A percentile compares a stretch with the other conserved stretches of the same genome.
Conservation (phyloP, 768 basidiomycete genomes). For the Exsudoporus frostii region DNA sequence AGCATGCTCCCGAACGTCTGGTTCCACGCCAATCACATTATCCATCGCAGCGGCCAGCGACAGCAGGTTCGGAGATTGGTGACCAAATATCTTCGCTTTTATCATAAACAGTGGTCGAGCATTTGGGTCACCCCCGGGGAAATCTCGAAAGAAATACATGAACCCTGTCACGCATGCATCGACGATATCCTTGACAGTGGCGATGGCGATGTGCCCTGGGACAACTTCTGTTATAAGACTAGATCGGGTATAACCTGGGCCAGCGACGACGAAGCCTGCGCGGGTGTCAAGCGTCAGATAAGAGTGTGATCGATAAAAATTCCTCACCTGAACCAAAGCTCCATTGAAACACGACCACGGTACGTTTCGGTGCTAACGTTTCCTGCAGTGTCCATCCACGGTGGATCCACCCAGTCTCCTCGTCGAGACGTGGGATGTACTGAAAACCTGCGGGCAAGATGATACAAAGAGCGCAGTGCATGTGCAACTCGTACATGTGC, state of each 20-base stretch:
- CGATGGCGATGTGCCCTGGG: not conserved
- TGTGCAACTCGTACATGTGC: not conserved
- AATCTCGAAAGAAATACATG: not conserved
- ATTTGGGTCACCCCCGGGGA: not conserved
- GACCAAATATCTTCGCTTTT: not conserved
- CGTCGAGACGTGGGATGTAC: not conserved
- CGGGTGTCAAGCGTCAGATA: not conserved
- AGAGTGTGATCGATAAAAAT: too few species aligned
- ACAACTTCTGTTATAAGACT: not conserved
- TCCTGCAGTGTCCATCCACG: constrained; percentile 1
- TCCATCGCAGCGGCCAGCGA: not conserved
- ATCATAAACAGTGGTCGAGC: not conserved
- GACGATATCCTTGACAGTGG: not conserved
- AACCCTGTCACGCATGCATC: not conserved
- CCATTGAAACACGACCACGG: not conserved
- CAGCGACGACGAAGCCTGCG: not conserved
- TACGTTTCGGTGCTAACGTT: not conserved
- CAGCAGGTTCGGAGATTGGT: not conserved
- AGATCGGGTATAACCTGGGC: not conserved
- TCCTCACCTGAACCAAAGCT: not conserved
- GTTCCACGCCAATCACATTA: not conserved
- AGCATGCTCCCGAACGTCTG: not conserved
- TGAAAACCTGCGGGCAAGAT: not conserved
- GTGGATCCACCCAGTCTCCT: not conserved
- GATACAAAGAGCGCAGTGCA: not conserved